Percentiles rank a stretch among this genome's conserved stretches.
These are phyloP conservation scores for Musa troglodytarum DNA, from an alignment of 176 grass and related monocot genomes.

Conservation along the genomic window DNA sequence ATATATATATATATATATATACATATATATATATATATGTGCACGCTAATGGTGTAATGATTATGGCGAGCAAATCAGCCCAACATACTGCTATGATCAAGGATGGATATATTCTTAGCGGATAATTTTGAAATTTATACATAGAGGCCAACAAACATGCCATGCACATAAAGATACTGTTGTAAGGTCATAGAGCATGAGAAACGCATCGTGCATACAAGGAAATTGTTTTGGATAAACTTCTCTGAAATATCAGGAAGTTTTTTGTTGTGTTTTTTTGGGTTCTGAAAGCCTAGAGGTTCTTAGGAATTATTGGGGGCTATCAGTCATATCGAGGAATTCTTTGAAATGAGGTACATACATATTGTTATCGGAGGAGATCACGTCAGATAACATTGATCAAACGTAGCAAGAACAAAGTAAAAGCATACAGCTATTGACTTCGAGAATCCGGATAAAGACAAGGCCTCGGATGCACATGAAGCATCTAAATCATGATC, in stretches of 20 bases:
- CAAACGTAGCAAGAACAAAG: neutral
- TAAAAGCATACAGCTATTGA: neutral
- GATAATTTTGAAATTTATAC: neutral
- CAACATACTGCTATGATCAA: neutral
- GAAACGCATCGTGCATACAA: too few species aligned
- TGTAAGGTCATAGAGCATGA: too few species aligned
- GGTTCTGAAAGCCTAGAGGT: neutral
- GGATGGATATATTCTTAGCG: neutral
- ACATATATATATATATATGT: too few species aligned
- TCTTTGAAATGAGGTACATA: neutral
- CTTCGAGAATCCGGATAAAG: neutral
- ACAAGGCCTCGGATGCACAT: neutral
- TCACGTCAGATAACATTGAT: neutral
- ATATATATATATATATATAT: too few species aligned
- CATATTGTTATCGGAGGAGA: too few species aligned
- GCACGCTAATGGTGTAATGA: too few species aligned
- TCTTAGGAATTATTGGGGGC: neutral
- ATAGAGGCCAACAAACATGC: neutral
- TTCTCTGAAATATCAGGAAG: neutral
- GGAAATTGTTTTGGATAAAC: too few species aligned
- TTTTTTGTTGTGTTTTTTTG: too few species aligned
- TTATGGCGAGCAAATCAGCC: too few species aligned
- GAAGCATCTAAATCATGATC: neutral
- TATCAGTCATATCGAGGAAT: neutral
- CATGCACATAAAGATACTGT: too few species aligned